Conservation (phyloP, 1,284 basidiomycete genomes). For the Fomes fomentarius region DNA sequence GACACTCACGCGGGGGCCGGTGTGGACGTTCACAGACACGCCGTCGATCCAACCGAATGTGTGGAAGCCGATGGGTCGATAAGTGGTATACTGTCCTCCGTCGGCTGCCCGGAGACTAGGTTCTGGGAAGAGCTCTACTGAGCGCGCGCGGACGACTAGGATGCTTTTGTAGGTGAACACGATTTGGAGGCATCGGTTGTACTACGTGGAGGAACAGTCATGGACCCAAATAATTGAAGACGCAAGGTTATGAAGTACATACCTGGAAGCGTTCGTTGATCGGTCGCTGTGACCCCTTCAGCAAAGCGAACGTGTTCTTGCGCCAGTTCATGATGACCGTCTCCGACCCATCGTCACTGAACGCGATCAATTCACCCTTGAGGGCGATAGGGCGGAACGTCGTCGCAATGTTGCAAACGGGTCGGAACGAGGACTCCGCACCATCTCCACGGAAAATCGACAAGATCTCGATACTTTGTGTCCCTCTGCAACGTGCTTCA, state of each 20-base stretch:
- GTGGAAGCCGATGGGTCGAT: slow-evolving; percentile 44
- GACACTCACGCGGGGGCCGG: neutral
- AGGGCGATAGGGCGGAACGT: slow-evolving; percentile 48
- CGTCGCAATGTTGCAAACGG: slow-evolving; percentile 37
- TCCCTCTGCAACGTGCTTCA: slow-evolving; percentile 11
- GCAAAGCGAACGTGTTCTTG: slow-evolving; percentile 44
- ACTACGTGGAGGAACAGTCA: slow-evolving; percentile 21
- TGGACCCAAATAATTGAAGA: neutral
- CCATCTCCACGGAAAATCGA: slow-evolving; percentile 1
- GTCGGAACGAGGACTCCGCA: slow-evolving; percentile 3
- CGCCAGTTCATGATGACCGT: slow-evolving; percentile 59
- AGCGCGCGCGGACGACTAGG: slow-evolving; percentile 59
- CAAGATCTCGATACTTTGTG: slow-evolving; percentile 29
- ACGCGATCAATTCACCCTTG: slow-evolving; percentile 50
- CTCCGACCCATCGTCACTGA: slow-evolving; percentile 52
- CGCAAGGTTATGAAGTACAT: slow-evolving; percentile 14
- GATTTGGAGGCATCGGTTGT: slow-evolving; percentile 55
- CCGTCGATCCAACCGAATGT: slow-evolving; percentile 70
- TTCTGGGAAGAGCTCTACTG: slow-evolving; percentile 55
- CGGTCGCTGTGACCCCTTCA: slow-evolving; percentile 41
- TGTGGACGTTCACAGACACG: slow-evolving; percentile 35
- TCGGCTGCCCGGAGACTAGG: slow-evolving; percentile 37
- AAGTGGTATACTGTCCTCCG: slow-evolving; percentile 24
- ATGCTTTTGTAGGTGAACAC: slow-evolving; percentile 49
- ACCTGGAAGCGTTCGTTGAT: slow-evolving; percentile 42